Percentiles rank a stretch among this genome's conserved stretches.
Conservation (phyloP, 208 protist species). For the Acanthamoeba divionensis region DNA sequence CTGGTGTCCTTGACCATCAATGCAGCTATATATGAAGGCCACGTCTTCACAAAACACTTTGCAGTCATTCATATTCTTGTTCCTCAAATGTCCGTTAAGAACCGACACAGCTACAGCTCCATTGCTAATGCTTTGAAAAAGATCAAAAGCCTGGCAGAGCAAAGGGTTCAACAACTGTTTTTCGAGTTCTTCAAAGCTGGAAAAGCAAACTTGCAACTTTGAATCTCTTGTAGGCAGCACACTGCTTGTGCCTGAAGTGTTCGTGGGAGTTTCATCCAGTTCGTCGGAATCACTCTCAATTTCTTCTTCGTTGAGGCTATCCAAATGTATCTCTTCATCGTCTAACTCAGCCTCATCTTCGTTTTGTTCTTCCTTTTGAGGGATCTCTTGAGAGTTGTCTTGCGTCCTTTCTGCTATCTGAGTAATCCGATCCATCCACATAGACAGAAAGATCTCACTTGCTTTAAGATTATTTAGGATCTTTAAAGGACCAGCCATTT, state of each 20-base stretch:
- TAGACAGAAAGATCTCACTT: conserved; percentile 3
- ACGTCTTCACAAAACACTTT: neutral
- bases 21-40: neutral
- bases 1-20: neutral
- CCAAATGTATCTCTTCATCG: neutral
- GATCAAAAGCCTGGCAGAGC: neutral
- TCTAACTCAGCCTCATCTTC: neutral
- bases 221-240: neutral
- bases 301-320: neutral
- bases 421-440: neutral
- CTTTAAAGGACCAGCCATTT: neutral
- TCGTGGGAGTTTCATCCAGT: neutral
- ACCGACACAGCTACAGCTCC: neutral
- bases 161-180: neutral
- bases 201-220: neutral
- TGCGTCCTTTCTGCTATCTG: too few relatives aligned
- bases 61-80: neutral
- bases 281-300: neutral
- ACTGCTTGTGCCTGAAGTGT: neutral
- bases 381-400: too few relatives aligned
- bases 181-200: neutral
- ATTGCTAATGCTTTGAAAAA: neutral
- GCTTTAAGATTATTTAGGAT: neutral
- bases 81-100: neutral
- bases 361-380: too few relatives aligned